Evolutionary conservation across 306 rosid species (phyloP).

Genomic region (Canavalia gladiata): DNA sequence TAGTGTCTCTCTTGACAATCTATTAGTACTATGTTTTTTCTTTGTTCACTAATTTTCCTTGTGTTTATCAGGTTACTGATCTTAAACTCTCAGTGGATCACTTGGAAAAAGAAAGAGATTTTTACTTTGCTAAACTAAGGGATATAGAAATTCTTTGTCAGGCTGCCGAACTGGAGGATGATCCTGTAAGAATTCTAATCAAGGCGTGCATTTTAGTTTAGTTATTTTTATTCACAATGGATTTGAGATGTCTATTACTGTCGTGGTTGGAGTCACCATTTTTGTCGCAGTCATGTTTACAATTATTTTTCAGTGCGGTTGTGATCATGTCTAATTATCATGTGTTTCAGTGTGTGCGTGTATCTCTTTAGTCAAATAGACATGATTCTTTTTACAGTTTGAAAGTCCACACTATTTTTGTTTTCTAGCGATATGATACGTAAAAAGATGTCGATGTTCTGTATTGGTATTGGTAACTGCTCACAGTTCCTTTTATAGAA

Average conservation of each 20-base stretch:
- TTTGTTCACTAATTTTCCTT: slow-evolving; percentile 34
- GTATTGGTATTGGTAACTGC: background rate
- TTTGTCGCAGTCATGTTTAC: no score
- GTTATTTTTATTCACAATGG: slow-evolving; percentile 3
- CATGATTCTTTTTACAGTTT: slow-evolving; percentile 7
- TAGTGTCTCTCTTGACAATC: background rate
- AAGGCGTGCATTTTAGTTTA: slow-evolving; percentile 27
- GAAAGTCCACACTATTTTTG: slow-evolving; percentile 2
- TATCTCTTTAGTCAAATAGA: background rate
- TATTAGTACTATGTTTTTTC: slow-evolving; percentile 24
- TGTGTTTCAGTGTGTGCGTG: background rate
- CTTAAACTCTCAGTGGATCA: slow-evolving; percentile 88
- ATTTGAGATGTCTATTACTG: background rate
- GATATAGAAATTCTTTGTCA: slow-evolving; percentile 96
- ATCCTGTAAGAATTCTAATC: slow-evolving; percentile 74
- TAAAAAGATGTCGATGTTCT: background rate
- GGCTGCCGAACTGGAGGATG: slow-evolving; percentile 71
- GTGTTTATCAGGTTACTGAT: slow-evolving; percentile 73
- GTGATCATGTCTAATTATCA: background rate
- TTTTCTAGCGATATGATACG: background rate
- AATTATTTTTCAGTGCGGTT: background rate
- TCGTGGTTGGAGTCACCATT: no score
- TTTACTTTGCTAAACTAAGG: slow-evolving; percentile 92
- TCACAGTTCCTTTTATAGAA: background rate
- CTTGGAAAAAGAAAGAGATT: slow-evolving; percentile 96